Evolutionary conservation across 495 filamentous ascomycete species (phyloP).

Genomic region (Penicillium paxilli): DNA sequence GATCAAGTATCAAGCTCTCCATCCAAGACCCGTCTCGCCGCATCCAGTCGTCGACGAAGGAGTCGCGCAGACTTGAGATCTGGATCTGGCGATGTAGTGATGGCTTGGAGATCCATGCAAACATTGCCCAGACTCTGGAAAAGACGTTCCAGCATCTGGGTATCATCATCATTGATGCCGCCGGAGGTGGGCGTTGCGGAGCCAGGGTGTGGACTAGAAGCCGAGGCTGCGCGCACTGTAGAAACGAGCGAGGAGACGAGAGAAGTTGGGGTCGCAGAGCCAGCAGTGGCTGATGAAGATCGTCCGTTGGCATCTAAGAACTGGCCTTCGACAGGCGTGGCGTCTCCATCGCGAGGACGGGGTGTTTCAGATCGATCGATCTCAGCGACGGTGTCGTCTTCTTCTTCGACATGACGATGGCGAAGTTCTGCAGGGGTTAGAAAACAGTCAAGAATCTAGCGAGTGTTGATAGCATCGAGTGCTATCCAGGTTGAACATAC

Average conservation of each 20-base stretch:
- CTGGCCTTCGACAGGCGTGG: slow-evolving; percentile 2
- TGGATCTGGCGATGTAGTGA: slow-evolving; percentile 40
- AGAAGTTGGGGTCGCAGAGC: slow-evolving; percentile 38
- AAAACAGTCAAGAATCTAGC: no score
- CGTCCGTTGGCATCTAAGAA: slow-evolving; percentile 16
- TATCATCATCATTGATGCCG: slow-evolving; percentile 65
- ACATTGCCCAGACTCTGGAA: slow-evolving; percentile 72
- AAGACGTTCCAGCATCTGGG: slow-evolving; percentile 72
- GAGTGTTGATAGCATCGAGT: background rate
- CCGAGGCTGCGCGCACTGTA: slow-evolving; percentile 40
- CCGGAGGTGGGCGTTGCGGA: slow-evolving; percentile 28
- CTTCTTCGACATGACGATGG: slow-evolving; percentile 18
- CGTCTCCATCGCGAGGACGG: slow-evolving; percentile 5
- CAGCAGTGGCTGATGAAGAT: slow-evolving; percentile 28
- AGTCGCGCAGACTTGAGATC: slow-evolving; percentile 61
- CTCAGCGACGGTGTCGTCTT: slow-evolving; percentile 13
- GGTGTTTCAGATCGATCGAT: slow-evolving; percentile 21
- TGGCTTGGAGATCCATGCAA: slow-evolving; percentile 65
- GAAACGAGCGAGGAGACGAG: slow-evolving; percentile 42
- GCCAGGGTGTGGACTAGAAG: slow-evolving; percentile 36
- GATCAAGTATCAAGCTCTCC: slow-evolving; percentile 53
- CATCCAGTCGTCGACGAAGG: slow-evolving; percentile 69
- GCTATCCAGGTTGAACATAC: slow-evolving; percentile 16
- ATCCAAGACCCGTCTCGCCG: slow-evolving; percentile 69
- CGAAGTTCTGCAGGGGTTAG: slow-evolving; percentile 27